Base-by-base conservation (phyloP, 345 rosid species). In the Lepidium africanum region DNA sequence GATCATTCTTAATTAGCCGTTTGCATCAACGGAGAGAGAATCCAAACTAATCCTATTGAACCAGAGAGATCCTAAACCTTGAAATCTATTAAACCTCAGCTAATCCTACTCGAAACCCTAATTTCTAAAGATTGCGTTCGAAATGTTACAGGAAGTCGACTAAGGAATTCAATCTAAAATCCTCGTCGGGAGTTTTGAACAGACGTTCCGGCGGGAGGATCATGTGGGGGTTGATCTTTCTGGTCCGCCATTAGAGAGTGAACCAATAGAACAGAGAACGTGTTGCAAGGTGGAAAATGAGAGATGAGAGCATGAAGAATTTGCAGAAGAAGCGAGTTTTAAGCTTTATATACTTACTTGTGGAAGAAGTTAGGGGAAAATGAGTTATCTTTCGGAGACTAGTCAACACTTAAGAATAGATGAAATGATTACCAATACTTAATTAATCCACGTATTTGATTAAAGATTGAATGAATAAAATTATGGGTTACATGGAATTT, bases 121-220 rank as follows among this genome's bases (percentile, higher is more conserved):
- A 9, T 45, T 36, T 6, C 11, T 56, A 15, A 15, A 37, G 63
- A 27, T 36, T 48, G 32, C 0, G 50, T 9, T 69, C 65, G 17
- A 21, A 47, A 46, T 15, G 57, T 14, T 15, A 45, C 30, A 23
- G 33, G 30, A 65, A 60, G 10, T 5, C 19, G 9, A 14, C 2
- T 2, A 33, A 13, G 54, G 14, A 23, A 49, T 23, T 21, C 14
- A 5, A 6, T 2, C 11, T 0, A 30, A 30, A 1, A 52, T 25
- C 1, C 10, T 0, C 13, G 8, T 14, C 17, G 12, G 32, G 17
- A 43, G 10, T 15, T 30, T 2, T 2, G 47, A 70, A 59, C 0
- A 30, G 48, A 71, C 63, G 14, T 63, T 63, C 74, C 36, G 3
- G 45, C 5, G 36, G 45, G 52, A 60, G 67, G 41, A 63, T 52